Conservation (phyloP, 2,329 filamentous ascomycete genomes). For the Colletotrichum brevisporum region DNA sequence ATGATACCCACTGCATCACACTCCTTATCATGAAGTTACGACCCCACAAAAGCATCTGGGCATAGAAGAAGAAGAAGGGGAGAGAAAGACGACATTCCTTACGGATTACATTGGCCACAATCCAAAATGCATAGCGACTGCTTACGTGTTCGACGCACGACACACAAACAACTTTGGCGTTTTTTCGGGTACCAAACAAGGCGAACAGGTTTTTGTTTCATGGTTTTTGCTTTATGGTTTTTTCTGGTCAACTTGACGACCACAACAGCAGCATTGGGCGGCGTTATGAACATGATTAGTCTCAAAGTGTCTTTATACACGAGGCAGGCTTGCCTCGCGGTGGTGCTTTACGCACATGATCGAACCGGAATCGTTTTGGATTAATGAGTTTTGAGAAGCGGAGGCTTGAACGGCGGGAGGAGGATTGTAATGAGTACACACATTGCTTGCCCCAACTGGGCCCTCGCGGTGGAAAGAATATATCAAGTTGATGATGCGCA, state of each 20-base stretch:
- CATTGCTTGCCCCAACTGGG: background rate
- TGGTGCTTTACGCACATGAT: background rate
- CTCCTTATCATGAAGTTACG: constrained; percentile 52
- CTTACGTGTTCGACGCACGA: constrained; percentile 49
- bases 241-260: background rate
- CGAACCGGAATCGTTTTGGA: constrained; percentile 22
- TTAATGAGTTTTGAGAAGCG: constrained; percentile 26
- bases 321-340: constrained; percentile 20
- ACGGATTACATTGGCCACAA: constrained; percentile 47
- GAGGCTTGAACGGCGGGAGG: constrained; percentile 7
- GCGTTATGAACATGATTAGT: constrained; percentile 28
- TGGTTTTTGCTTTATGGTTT: background rate
- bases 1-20: constrained; percentile 51
- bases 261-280: constrained; percentile 40
- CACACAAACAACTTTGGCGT: constrained; percentile 32
- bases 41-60: constrained; percentile 45
- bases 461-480: constrained; percentile 17
- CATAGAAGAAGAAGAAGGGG: constrained; percentile 21
- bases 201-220: background rate
- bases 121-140: constrained; percentile 71
- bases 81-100: constrained; percentile 40
- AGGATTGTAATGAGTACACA: constrained; percentile 26
- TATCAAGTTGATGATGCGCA: constrained; percentile 16
- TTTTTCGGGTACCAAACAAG: constrained; percentile 26
- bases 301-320: constrained; percentile 4